These are phyloP conservation scores for Penicillium sp. DNA, from an alignment of 2,329 filamentous ascomycete species.

Conservation along the genomic window DNA sequence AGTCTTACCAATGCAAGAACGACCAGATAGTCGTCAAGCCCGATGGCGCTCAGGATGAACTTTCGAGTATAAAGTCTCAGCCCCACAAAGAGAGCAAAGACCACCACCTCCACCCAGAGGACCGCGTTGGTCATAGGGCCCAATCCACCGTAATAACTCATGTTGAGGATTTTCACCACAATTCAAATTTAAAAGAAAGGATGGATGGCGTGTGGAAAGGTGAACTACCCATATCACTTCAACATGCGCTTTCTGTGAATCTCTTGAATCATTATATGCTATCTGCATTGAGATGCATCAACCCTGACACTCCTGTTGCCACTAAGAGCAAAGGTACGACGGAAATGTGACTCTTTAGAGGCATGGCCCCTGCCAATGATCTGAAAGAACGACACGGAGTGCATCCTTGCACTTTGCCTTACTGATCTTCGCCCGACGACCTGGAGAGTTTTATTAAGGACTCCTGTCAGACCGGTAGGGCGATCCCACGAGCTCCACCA, in stretches of 20 bases:
- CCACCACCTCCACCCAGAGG: constrained; percentile 18
- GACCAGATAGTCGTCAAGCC: constrained; percentile 21
- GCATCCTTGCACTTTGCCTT: neutral
- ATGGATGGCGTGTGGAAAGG: neutral
- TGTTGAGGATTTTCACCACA: constrained; percentile 1
- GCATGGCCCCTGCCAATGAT: neutral
- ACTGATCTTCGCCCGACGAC: neutral
- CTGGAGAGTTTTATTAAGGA: neutral
- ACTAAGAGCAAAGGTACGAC: neutral
- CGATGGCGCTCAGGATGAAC: constrained; percentile 20
- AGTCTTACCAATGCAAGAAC: constrained; percentile 14
- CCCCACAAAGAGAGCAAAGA: constrained; percentile 20
- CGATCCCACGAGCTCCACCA: neutral
- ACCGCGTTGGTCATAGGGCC: constrained; percentile 26
- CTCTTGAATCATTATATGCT: constrained; percentile 1
- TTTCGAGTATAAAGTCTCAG: constrained; percentile 24
- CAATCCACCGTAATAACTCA: constrained; percentile 23
- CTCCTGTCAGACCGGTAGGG: neutral
- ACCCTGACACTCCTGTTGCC: neutral
- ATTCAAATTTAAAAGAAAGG: neutral
- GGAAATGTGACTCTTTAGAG: neutral
- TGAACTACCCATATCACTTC: neutral
- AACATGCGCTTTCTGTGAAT: neutral
- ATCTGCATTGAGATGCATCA: neutral
- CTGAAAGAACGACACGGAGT: neutral